Conservation (phyloP, 805 yeast species). For the Tetrapisispora phaffii region DNA sequence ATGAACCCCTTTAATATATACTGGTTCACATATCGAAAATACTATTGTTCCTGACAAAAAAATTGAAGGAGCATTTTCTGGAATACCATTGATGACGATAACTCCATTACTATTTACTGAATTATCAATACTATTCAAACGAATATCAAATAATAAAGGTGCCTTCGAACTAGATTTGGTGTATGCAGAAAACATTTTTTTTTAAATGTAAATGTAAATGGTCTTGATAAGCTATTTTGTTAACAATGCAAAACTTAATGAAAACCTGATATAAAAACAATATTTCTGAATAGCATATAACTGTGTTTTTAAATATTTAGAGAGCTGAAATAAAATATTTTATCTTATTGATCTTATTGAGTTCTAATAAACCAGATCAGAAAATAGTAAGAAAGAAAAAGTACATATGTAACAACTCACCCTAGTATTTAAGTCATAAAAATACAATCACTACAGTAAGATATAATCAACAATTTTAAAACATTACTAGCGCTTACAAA, state of each 20-base stretch:
- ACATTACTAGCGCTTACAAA: too few relatives aligned
- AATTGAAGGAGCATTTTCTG: conserved; percentile 68
- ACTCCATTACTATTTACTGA: conserved; percentile 39
- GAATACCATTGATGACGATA: conserved; percentile 67
- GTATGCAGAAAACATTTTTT: not conserved
- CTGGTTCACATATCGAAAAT: conserved; percentile 64
- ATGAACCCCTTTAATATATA: conserved; percentile 52
- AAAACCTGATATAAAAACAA: too few relatives aligned
- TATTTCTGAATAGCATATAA: too few relatives aligned
- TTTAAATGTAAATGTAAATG: not conserved
- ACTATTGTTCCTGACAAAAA: conserved; percentile 70
- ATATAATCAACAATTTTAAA: too few relatives aligned
- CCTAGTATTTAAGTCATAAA: too few relatives aligned
- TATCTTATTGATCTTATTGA: too few relatives aligned
- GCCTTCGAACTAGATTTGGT: not conserved
- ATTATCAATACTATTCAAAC: conserved; percentile 58
- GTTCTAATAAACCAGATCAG: too few relatives aligned
- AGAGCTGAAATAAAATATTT: too few relatives aligned
- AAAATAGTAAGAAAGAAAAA: too few relatives aligned
- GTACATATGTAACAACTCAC: too few relatives aligned
- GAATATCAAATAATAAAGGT: conserved; percentile 37
- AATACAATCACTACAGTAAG: too few relatives aligned
- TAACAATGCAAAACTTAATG: not conserved
- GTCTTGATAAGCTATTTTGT: not conserved
- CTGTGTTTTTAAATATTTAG: too few relatives aligned